phyloP scores from a whole-genome alignment of 371 early-diverging fungal genomes.

The Chytridium lagenaria region DNA sequence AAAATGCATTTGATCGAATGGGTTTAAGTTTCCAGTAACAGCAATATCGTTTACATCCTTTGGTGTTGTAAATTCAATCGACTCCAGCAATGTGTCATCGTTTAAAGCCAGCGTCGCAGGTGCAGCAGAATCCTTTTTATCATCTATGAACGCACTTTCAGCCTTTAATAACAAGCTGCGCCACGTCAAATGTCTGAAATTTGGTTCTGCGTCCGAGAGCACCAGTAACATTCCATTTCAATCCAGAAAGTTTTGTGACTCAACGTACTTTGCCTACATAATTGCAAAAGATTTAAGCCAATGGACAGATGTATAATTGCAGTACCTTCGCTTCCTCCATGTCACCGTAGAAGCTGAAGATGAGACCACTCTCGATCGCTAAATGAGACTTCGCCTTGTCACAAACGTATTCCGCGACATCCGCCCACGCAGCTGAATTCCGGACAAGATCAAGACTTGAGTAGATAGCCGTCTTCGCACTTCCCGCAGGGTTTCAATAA shows the following conservation, averaged over 20 bases:
- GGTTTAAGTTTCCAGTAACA: slow-evolving; percentile 65
- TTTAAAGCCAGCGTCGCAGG: slow-evolving; percentile 82
- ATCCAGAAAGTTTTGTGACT: slow-evolving; percentile 80
- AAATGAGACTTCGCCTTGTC: slow-evolving; percentile 55
- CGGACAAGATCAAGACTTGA: not conserved
- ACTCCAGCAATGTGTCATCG: slow-evolving; percentile 91
- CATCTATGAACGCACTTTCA: slow-evolving; percentile 62
- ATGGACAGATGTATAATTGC: not conserved
- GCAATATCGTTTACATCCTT: slow-evolving; percentile 41
- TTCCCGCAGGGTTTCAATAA: slow-evolving; percentile 84
- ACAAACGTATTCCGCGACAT: not conserved
- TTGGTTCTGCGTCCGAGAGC: slow-evolving; percentile 90
- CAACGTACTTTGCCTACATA: slow-evolving; percentile 56
- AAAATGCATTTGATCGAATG: slow-evolving; percentile 89
- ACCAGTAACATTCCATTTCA: slow-evolving; percentile 86
- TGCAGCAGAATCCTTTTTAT: slow-evolving; percentile 22
- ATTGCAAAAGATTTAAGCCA: not conserved
- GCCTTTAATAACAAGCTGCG: slow-evolving; percentile 94
- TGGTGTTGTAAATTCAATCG: slow-evolving; percentile 62
- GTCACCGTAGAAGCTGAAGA: slow-evolving; percentile 76
- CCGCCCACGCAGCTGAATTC: not conserved
- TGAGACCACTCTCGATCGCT: slow-evolving; percentile 78
- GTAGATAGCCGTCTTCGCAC: slow-evolving; percentile 51
- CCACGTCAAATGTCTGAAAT: slow-evolving; percentile 84
- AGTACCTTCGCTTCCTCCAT: slow-evolving; percentile 70